phyloP scores from a whole-genome alignment of 208 protist species.

The Kentomonas sorsogonicus region DNA sequence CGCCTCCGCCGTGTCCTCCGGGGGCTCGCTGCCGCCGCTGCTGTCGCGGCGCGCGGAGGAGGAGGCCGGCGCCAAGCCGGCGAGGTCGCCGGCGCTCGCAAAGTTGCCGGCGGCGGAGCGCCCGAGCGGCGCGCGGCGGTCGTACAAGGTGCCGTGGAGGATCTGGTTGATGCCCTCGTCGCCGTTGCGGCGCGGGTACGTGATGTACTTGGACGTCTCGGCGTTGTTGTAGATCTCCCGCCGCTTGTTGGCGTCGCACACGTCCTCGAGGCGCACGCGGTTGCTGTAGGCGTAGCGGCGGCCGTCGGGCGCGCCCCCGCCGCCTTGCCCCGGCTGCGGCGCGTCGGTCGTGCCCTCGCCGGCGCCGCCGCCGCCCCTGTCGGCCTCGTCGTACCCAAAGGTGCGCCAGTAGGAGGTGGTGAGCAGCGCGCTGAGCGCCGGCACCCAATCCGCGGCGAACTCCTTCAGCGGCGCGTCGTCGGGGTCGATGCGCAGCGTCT shows the following conservation, averaged over 20 bases:
- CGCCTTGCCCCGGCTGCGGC: no score
- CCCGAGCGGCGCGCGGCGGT: no score
- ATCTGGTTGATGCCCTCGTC: no score
- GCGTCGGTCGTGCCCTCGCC: no score
- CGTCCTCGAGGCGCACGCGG: conserved; percentile 14
- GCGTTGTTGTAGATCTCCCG: conserved; percentile 16
- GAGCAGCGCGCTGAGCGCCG: conserved; percentile 34
- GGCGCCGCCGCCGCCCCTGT: conserved; percentile 6
- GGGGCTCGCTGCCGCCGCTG: no score
- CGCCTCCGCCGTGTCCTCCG: no score
- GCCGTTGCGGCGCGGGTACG: conserved; percentile 23
- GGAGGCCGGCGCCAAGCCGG: no score
- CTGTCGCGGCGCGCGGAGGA: no score
- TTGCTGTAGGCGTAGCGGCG: conserved; percentile 18
- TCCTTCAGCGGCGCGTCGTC: conserved; percentile 63
- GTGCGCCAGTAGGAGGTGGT: conserved; percentile 30
- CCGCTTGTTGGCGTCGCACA: conserved; percentile 28
- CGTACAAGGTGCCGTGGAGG: no score
- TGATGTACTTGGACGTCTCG: conserved; percentile 22
- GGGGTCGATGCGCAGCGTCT: conserved; percentile 58
- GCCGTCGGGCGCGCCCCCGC: not conserved
- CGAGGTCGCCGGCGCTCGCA: no score
- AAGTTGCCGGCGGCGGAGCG: no score
- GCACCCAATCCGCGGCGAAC: conserved; percentile 54
- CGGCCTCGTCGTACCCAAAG: no score